Base-by-base conservation (phyloP, 2,329 filamentous ascomycete genomes). In the Cryphonectria naterciae region DNA sequence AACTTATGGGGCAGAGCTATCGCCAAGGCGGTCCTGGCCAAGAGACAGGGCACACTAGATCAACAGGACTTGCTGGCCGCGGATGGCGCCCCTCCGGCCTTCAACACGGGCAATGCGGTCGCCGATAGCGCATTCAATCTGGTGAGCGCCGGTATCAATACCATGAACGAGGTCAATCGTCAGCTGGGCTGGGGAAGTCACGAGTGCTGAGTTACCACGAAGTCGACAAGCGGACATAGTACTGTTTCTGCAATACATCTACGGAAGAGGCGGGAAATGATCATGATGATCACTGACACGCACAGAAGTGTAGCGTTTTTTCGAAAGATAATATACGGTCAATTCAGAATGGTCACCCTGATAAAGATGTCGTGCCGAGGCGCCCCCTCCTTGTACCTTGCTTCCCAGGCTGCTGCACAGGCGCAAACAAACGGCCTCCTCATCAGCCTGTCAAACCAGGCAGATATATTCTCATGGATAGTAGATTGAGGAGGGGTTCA, bases 1-100 rank as follows among this genome's bases (percentile, higher is more conserved):
- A 85, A 87, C 70, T 80, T 87, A 69, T 93, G 92, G 89, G 85
- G 83, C 11, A 82, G 85, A 6, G 85, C 88, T 2, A 87, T 94
- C 67, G 82, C 83, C 71, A 84, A 85, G 61, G 87, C 91, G 13
- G 88, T 90, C 1, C 77, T 91, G 69, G 85, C 87, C 67, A 85
- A 88, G 70, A 84, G 85, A 52, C 85, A 89, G 75, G 85, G 85
- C 3, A 81, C 83, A 32, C 81, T 92, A 22, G 86, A 86, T 52
- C 87, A 89, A 73, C 82, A 83, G 17, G 89, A 92, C 75, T 82
- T 90, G 49, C 76, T 82, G 32, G 78, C 78, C 6, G 80, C 83
- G 65, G 80, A 84, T 70, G 76, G 82, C 70, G 77, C 80, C 4
- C 78, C 79, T n/a, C 79, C 79, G 2, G 74, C 77, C 1, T 82